Base-by-base conservation (phyloP, 208 protist species). In the Tritrichomonas foetus region DNA sequence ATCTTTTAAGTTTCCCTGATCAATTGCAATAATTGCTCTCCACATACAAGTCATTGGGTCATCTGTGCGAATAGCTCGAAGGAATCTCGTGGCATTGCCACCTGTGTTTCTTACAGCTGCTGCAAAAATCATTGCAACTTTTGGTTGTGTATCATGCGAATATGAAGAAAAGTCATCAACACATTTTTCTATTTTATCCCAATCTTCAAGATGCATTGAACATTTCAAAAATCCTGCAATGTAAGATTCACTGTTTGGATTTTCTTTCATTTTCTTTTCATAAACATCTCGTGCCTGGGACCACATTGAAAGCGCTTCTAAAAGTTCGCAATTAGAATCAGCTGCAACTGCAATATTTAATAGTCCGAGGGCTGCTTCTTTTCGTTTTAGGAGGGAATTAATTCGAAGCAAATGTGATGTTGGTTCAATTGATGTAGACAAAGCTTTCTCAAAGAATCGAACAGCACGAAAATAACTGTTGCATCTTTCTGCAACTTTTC, bases 331-430 rank as follows among this genome's bases (percentile, higher is more conserved):
- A 57, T 89, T 89, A 22, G 78, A 53, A 47, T 49, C 25, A 39
- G 25, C 27, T 20, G 44, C 27, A 61, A 27, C 20, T 57, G 41
- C 41, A 27, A 89, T 89, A 27, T n/a, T 57, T 57, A 53, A 47
- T 39, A 89, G 39, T 53, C 78, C 78, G 33, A 89, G 41, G 13
- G 78, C 78, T 27, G n/a, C 33, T 57, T 89, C 78, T 89, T 89
- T 89, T 39, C 47, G 41, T 47, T 89, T 89, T 33, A 89, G 30
- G 3, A 53, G 47, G 8, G 47, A 27, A 27, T 89, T 20, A 57
- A 89, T 89, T 57, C 78, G 0, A 8, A 89, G 27, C 0, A 44
- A 57, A 89, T 89, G 25, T 49, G 27, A 57, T n/a, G 41, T n/a
- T 8, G 47, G 16, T 39, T n/a, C 47, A 47, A 53, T 27, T 20